Percentiles rank a stretch among this genome's conserved stretches.
Evolutionary conservation across 768 basidiomycete species (phyloP).

Genomic region (Boletus sp.): DNA sequence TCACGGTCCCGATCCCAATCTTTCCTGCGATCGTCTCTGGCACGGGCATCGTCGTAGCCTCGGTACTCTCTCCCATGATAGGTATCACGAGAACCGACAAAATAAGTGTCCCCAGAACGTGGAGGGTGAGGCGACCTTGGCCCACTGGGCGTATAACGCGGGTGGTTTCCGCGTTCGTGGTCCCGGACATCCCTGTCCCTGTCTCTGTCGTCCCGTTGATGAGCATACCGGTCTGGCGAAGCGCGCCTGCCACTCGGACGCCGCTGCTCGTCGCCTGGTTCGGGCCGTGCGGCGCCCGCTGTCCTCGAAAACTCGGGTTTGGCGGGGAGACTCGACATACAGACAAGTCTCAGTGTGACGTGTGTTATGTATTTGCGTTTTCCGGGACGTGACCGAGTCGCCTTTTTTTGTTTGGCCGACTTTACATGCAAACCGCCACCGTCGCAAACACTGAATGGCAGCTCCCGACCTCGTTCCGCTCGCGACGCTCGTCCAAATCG

Average conservation of each 20-base stretch:
- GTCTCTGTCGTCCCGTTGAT: constrained; percentile 26
- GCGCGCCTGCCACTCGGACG: constrained; percentile 17
- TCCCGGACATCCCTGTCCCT: constrained; percentile 23
- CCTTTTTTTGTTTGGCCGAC: constrained; percentile 20
- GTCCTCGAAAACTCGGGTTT: constrained; percentile 31
- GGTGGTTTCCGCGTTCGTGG: constrained; percentile 19
- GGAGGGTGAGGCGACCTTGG: constrained; percentile 15
- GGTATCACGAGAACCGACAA: constrained; percentile 14
- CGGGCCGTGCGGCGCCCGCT: constrained; percentile 12
- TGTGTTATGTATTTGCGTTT: not conserved
- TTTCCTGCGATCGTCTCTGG: constrained; percentile 24
- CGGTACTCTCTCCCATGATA: constrained; percentile 23
- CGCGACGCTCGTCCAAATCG: constrained; percentile 76
- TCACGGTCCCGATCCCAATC: constrained; percentile 26
- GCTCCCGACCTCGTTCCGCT: constrained; percentile 66
- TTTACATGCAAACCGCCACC: constrained; percentile 5
- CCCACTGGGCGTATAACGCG: constrained; percentile 14
- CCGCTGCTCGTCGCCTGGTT: constrained; percentile 25
- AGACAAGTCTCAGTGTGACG: too few relatives aligned
- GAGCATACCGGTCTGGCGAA: constrained; percentile 27
- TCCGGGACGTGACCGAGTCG: too few relatives aligned
- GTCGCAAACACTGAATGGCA: constrained; percentile 34
- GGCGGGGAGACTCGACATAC: constrained; percentile 31
- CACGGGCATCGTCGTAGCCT: constrained; percentile 17
- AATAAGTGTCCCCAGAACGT: constrained; percentile 19